Evolutionary conservation across 371 early-diverging fungal genomes (phyloP).

Genomic region (Apophysomyces trapeziformis): DNA sequence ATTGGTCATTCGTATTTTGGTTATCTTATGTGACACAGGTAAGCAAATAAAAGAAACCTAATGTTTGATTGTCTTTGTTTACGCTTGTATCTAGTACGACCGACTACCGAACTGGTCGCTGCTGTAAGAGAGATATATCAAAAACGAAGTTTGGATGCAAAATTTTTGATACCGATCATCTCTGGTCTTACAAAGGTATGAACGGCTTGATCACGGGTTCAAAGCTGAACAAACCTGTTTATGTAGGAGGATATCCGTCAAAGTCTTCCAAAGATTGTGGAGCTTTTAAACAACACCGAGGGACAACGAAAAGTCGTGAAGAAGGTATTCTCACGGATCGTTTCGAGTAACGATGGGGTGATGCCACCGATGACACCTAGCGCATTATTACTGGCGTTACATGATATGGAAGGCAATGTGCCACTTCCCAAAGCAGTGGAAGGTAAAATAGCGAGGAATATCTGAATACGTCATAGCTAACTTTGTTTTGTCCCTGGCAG

Average conservation of each 20-base stretch:
- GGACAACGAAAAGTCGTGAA: constrained; percentile 59
- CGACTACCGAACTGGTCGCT: constrained; percentile 64
- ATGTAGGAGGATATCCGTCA: constrained; percentile 58
- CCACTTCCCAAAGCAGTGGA: constrained; percentile 49
- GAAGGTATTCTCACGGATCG: constrained; percentile 61
- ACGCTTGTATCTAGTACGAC: constrained; percentile 36
- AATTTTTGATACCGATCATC: constrained; percentile 72
- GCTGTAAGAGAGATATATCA: constrained; percentile 61
- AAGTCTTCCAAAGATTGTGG: constrained; percentile 65
- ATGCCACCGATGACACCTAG: constrained; percentile 27
- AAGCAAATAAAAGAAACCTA: constrained; percentile 17
- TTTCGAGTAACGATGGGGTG: constrained; percentile 38
- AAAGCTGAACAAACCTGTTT: not conserved
- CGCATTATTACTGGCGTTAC: constrained; percentile 35
- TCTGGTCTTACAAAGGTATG: constrained; percentile 66
- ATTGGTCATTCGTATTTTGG: constrained; percentile 72
- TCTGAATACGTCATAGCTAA: not conserved
- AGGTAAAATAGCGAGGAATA: constrained; percentile 34
- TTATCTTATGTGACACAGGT: constrained; percentile 75
- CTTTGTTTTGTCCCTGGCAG: constrained; percentile 31
- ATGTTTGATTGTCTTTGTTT: not conserved
- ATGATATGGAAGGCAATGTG: constrained; percentile 38
- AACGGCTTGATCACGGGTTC: not conserved
- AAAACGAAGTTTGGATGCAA: constrained; percentile 63
- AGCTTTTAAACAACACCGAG: constrained; percentile 67